Evolutionary conservation across 2,329 filamentous ascomycete genomes (phyloP), one percentile per base, ranked within the genome.

Genomic region (Aspergillus sclerotialis): DNA sequence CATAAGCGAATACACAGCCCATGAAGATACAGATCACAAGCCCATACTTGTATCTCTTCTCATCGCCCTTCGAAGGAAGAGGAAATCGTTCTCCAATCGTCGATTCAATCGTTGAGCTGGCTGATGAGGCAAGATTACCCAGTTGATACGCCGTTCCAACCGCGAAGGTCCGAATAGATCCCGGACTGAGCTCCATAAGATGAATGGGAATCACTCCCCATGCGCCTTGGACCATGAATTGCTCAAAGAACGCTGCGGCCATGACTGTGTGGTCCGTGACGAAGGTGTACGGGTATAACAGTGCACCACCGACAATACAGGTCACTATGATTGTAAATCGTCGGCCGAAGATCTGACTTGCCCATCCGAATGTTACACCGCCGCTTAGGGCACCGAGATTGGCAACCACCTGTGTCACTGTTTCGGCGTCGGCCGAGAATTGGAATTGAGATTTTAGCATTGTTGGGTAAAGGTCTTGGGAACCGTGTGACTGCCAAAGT

Each of bases 21-120:
- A 94, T 88, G 63, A 94, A 94, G 52, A 93, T 92, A 53, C 81
- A 86, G 44, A 94, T 90, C 7, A 93, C 86, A 48, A 80, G 80
- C 25, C 85, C 86, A 47, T 93, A 93, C 39, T 85, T 66, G 57
- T 82, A 86, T 3, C 82, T 68, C 30, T 62, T 58, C 19, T 63
- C 57, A 0, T 65, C 70, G 12, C 69, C 56, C 1, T 71, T 73
- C 0, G 75, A 65, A 0, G 78, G 69, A 3, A 93, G 69, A 0
- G 84, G 84, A 56, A 86, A 92, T 1, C 69, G 65, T 60, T 88
- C 81, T 23, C 84, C 84, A 24, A 88, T 78, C 1, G 76, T 82
- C 1, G 82, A 73, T 57, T 90, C 82, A 47, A 89, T 89, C 7
- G 83, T 88, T 0, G 78, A 82, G 28, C 77, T 82, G 0, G 75